Evolutionary conservation across 179 eudicot species (phyloP), one percentile per base, ranked within the genome.

Genomic region (Spergularia azorica): DNA sequence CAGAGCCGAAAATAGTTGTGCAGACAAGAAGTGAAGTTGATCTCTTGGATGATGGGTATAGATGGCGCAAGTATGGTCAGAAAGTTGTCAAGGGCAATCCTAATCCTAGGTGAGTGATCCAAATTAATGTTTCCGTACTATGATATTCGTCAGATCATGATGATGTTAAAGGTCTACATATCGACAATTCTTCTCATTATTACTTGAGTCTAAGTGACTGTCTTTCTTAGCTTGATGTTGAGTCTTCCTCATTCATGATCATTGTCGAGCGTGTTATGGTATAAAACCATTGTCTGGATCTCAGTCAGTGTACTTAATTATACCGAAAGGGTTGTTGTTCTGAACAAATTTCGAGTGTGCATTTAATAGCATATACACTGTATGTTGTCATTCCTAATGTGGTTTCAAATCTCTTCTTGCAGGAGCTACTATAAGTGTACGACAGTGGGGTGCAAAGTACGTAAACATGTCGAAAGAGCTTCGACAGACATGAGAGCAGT

Each of bases 361-460:
- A 26, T 26, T 26, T 26, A 26, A 26, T 26, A 26, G 32, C 32
- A 26, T 26, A 26, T 26, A 26, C 32, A 26, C 32, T 26, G 32
- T 26, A 26, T 26, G 0, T 26, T 26, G 32, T 26, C 32, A 26
- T 26, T 26, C 32, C 32, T 26, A 2, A 26, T 26, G 32, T 26
- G 32, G 2, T 26, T 26, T 26, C 32, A 26, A 26, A 26, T 26
- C 2, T 26, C 32, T 26, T 26, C 32, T 26, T 73, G 39, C 58
- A 79, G 83, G 83, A 84, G 89, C 76, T 88, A 88, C 80, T 88
- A 88, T 62, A 86, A 83, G 82, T 88, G 91, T 74, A 82, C 91
- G 0, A 84, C 86, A 3, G 71, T 67, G 5, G 88, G 89, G 1
- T 88, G 91, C 78, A 81, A 78, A 43, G 91, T 88, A 0, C 82